Percentiles rank a stretch among this genome's conserved stretches.
Evolutionary conservation across 2,329 filamentous ascomycete species (phyloP).

Genomic region (Apiospora phragmitis): DNA sequence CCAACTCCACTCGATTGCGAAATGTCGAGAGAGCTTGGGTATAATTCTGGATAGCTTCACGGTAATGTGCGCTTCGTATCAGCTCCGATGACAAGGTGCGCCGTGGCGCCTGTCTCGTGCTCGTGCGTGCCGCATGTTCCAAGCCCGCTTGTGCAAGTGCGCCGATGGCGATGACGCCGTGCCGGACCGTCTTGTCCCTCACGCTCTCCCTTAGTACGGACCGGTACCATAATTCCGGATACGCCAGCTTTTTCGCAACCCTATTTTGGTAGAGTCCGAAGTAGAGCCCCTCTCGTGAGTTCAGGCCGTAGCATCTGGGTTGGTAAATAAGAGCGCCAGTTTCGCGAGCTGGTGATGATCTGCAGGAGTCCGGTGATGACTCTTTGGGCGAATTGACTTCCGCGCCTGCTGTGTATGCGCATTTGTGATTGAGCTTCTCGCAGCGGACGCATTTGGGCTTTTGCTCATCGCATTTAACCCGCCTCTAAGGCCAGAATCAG

Average conservation of each 20-base stretch:
- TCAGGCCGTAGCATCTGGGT: slow-evolving; percentile 5
- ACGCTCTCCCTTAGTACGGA: slow-evolving; percentile 9
- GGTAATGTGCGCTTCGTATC: background rate
- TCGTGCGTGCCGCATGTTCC: background rate
- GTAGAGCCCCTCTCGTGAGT: background rate
- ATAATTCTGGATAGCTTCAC: background rate
- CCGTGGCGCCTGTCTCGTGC: background rate
- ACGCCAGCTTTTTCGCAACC: background rate
- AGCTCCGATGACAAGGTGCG: background rate
- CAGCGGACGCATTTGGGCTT: slow-evolving; percentile 7
- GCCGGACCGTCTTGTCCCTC: slow-evolving; percentile 1
- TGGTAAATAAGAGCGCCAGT: background rate
- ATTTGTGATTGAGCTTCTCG: slow-evolving; percentile 4
- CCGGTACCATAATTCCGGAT: slow-evolving; percentile 8
- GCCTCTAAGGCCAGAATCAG: slow-evolving; percentile 7
- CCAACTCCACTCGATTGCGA: background rate
- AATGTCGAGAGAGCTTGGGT: slow-evolving; percentile 2
- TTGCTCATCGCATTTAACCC: slow-evolving; percentile 10
- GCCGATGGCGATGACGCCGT: slow-evolving; percentile 8
- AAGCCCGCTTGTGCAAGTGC: background rate
- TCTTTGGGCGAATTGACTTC: background rate
- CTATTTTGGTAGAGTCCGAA: background rate
- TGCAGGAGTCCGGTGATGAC: background rate
- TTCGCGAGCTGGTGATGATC: background rate
- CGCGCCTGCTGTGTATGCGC: background rate